Evolutionary conservation across 768 basidiomycete species (phyloP), one percentile per base, ranked within the genome.

Genomic region (Suillus subaureus): DNA sequence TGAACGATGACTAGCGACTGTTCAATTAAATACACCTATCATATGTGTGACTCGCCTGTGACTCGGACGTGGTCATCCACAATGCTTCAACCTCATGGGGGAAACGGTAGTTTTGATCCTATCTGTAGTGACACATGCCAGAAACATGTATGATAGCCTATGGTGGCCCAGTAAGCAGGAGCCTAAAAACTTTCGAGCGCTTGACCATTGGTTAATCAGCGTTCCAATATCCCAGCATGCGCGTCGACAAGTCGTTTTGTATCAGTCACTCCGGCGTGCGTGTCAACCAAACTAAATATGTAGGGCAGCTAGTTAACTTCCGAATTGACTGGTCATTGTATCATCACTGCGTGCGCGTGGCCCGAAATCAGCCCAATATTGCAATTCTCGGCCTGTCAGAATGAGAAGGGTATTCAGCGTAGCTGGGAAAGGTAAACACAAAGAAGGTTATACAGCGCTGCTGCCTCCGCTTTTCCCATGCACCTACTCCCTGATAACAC

Each of bases 401-500:
- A 31, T 18, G 9, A 52, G 51, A 52, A 52, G 28, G 28, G 51
- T 52, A 52, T 52, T 52, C 28, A 52, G 28, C 51, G 16, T 18
- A 52, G 28, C 51, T 31, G 28, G 28, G 16, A 18, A 52, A 52
- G 51, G 28, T 52, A 31, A 18, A 52, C 15, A 31, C 16, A 52
- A 28, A 52, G 49, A 52, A 52, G 28, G 16, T 28, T 52, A 52
- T 52, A 52, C 31, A 8, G 51, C 6, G 26, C 49, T 28, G 26
- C 49, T 3, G 13, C 49, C 26, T 28, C 51, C 51, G 37, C 6
- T 3, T 45, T 21, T 16, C 26, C 16, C 16, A 28, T 18, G 2
- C 2, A 26, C 40, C 40, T 60, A 89, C 12, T 85, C 89, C 64
- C 87, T 79, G 40, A 92, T 88, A 66, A 92, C 81, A 3, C 92